phyloP scores from a whole-genome alignment of 1,284 basidiomycete species.

The Moesziomyces parantarcticus region DNA sequence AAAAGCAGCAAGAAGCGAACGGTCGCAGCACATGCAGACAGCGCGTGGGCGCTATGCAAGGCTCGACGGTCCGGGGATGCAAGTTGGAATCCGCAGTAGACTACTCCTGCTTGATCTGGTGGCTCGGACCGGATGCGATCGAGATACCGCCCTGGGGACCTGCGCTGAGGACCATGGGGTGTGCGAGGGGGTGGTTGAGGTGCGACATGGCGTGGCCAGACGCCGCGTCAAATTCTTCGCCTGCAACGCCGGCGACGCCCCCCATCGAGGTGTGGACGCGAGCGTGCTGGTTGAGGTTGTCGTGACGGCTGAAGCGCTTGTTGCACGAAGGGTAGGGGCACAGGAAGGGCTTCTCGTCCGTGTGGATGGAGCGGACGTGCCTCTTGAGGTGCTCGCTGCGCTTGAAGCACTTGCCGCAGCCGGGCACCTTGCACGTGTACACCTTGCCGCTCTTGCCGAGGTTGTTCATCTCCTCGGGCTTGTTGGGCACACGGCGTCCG shows the following conservation, averaged over 20 bases:
- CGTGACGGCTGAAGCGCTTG: slow-evolving; percentile 62
- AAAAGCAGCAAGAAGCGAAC: slow-evolving; percentile 27
- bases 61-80: slow-evolving; percentile 7
- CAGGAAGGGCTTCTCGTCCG: slow-evolving; percentile 63
- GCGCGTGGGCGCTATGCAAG: no score
- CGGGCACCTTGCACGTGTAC: slow-evolving; percentile 64
- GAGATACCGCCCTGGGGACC: slow-evolving; percentile 32
- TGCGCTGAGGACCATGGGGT: slow-evolving; percentile 44
- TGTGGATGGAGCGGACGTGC: slow-evolving; percentile 64
- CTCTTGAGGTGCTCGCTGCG: slow-evolving; percentile 64
- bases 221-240: slow-evolving; percentile 28
- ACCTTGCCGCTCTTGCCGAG: slow-evolving; percentile 65
- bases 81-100: slow-evolving; percentile 1
- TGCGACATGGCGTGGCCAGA: slow-evolving; percentile 40
- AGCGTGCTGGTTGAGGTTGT: slow-evolving; percentile 65
- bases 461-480: slow-evolving; percentile 63
- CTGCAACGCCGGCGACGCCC: slow-evolving; percentile 6
- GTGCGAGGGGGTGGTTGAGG: slow-evolving; percentile 20
- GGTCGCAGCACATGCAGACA: no score
- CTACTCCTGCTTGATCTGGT: slow-evolving; percentile 42
- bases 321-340: slow-evolving; percentile 59
- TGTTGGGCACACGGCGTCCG: slow-evolving; percentile 62
- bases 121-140: slow-evolving; percentile 34
- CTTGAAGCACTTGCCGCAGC: slow-evolving; percentile 65
- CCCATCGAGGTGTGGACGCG: slow-evolving; percentile 57